These are phyloP conservation scores for Podospora conica DNA, from an alignment of 495 filamentous ascomycete species.

Conservation along the genomic window DNA sequence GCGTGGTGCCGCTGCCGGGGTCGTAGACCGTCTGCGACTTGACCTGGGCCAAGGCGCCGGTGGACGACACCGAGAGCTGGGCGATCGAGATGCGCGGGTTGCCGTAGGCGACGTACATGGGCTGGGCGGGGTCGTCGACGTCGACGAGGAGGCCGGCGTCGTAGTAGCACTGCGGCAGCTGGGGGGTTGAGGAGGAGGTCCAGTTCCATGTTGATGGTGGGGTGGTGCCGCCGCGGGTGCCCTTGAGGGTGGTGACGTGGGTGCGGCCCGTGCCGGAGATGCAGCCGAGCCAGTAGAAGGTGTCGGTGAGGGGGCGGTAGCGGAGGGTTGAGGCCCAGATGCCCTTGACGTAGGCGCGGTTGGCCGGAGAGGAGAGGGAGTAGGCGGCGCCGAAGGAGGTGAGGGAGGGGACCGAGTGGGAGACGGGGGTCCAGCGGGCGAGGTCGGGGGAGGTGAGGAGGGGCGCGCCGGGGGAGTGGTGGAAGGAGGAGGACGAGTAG, in stretches of 20 bases:
- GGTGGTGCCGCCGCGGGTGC: constrained; percentile 1
- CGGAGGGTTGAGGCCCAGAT: constrained; percentile 51
- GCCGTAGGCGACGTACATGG: constrained; percentile 53
- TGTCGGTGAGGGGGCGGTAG: constrained; percentile 39
- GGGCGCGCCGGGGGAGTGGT: constrained; percentile 55
- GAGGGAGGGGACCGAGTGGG: constrained; percentile 49
- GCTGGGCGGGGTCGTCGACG: constrained; percentile 42
- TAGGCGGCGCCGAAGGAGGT: constrained; percentile 34
- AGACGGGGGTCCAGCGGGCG: constrained; percentile 50
- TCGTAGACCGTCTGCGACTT: constrained; percentile 39
- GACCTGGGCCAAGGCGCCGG: constrained; percentile 28
- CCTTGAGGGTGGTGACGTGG: constrained; percentile 48
- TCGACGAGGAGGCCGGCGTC: constrained; percentile 53
- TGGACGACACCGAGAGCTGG: constrained; percentile 42
- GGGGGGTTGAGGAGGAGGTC: constrained; percentile 18
- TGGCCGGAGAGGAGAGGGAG: constrained; percentile 40
- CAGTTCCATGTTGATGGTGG: constrained; percentile 22
- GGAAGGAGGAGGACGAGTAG: constrained; percentile 52
- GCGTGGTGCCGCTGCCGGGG: constrained; percentile 27
- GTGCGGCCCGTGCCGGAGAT: constrained; percentile 34
- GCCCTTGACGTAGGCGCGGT: constrained; percentile 44
- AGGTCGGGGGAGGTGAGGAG: constrained; percentile 52
- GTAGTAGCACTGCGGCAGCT: constrained; percentile 49
- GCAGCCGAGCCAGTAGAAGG: constrained; percentile 55
- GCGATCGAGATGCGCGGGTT: constrained; percentile 43